phyloP scores from a whole-genome alignment of 257 asterid species.

The Forsythia viridissima region DNA sequence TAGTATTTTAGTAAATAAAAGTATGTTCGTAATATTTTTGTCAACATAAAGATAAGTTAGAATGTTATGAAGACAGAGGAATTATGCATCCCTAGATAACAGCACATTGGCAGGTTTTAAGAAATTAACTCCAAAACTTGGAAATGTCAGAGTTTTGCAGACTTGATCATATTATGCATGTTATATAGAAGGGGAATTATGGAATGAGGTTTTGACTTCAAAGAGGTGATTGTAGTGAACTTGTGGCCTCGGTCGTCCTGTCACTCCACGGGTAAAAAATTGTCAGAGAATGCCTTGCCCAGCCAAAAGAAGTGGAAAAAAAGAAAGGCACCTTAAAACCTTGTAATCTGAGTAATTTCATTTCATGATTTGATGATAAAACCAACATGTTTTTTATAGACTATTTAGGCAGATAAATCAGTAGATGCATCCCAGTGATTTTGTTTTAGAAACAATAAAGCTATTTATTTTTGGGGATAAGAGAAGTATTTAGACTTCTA shows the following conservation, averaged over 20 bases:
- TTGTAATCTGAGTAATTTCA: not conserved
- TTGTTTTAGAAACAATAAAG: not conserved
- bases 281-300: too few species aligned
- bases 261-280: not conserved
- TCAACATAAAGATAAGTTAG: too few species aligned
- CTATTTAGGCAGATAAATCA: not conserved
- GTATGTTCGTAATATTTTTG: too few species aligned
- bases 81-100: too few species aligned
- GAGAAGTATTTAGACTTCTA: not conserved
- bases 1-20: not conserved
- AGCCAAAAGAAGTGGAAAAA: too few species aligned
- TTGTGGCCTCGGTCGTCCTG: not conserved
- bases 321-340: too few species aligned
- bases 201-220: not conserved
- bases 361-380: not conserved
- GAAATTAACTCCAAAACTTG: too few species aligned
- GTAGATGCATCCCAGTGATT: not conserved
- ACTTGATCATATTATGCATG: not conserved
- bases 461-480: not conserved
- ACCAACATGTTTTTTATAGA: not conserved
- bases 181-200: too few species aligned
- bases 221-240: not conserved
- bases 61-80: not conserved
- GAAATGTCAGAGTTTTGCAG: too few species aligned
- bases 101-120: too few species aligned